Percentiles rank a stretch among this genome's conserved stretches.
phyloP scores from a whole-genome alignment of 345 rosid genomes.

The Heritiera fomes region DNA sequence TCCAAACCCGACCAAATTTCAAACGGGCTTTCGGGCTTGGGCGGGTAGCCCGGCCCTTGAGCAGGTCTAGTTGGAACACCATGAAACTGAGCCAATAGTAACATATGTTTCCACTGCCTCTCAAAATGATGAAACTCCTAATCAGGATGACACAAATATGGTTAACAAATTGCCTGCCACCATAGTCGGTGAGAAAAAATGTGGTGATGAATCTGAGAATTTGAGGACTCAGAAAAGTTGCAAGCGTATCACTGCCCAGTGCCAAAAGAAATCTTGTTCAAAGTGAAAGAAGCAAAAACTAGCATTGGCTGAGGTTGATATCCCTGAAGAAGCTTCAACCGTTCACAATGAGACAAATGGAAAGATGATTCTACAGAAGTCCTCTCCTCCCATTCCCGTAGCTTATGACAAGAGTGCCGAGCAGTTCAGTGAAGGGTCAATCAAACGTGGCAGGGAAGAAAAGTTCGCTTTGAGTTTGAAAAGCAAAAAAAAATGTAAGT shows the following conservation, averaged over 20 bases:
- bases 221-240: neutral
- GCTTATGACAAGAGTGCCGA: neutral
- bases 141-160: neutral
- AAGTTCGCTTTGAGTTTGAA: conserved; percentile 29
- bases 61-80: too few relatives aligned
- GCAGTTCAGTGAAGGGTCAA: neutral
- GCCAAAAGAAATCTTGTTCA: conserved; percentile 9
- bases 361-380: neutral
- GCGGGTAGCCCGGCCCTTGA: too few relatives aligned
- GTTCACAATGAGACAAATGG: neutral
- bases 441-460: conserved; percentile 17
- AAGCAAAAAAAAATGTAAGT: conserved; percentile 17
- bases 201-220: neutral
- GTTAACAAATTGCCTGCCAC: neutral
- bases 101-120: neutral
- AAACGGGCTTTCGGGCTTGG: too few relatives aligned
- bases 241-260: neutral
- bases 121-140: neutral
- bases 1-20: too few relatives aligned
- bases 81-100: neutral
- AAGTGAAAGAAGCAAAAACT: conserved; percentile 10
- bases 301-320: neutral
- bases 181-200: neutral
- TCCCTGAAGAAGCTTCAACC: neutral
- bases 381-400: neutral